Evolutionary conservation across 129 eudicot genomes (phyloP), one percentile per base, ranked within the genome.

Genomic region (Silybum marianum): DNA sequence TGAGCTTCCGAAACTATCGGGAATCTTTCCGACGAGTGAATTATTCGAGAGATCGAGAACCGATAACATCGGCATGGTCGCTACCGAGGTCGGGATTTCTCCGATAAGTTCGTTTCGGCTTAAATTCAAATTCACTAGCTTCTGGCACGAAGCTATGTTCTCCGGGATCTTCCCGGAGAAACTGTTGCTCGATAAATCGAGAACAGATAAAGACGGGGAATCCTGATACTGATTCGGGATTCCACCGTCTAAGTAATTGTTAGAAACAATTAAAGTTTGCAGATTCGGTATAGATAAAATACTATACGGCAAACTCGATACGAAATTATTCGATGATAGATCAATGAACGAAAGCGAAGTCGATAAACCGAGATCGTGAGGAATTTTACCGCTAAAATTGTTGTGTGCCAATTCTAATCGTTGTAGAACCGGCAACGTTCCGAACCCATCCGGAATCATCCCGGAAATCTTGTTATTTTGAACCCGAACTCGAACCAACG

Each of bases 31-130:
- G 6, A 78, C 82, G 0, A 95, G 82, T 24, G 94, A 88, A 48
- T 95, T 95, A 44, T 89, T 89, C 11, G 98, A 92, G 21, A 95
- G 80, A 81, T 95, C 98, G 18, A 95, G 93, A 78, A 91, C 68
- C 19, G 97, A 80, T 71, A 95, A 62, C 60, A 95, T 87, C 2
- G 97, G 88, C 93, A 93, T 89, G 23, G 85, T 83, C 75, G 92
- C 91, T 51, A 95, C 7, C 10, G 86, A 22, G 39, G 21, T 39
- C 2, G 99, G 99, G 68, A 95, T 95, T 75, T 92, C 95, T 14
- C 99, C 98, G 0, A 87, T 78, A 11, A 95, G 77, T 18, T 83
- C 62, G 63, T 95, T 95, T 69, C 78, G 84, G 51, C 88, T 58
- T 62, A 95, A 84, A 81, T 89, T 93, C 67, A 95, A 68, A 63